Conservation (phyloP, 805 yeast species). For the Kodamaea neixiangensis region DNA sequence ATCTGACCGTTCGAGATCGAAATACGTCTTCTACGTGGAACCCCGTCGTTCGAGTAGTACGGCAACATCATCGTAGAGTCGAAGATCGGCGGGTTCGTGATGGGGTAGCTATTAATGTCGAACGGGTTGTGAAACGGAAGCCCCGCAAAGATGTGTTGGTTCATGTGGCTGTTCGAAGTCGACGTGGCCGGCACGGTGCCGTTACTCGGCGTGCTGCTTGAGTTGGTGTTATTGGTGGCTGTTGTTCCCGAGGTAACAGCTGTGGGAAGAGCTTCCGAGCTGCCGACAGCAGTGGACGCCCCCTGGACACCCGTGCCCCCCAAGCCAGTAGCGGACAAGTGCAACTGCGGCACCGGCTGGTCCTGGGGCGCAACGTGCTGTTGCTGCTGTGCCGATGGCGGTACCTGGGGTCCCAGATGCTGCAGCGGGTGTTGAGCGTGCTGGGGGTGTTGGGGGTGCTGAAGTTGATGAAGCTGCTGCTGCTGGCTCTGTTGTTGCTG, state of each 20-base stretch:
- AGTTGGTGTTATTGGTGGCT: neutral
- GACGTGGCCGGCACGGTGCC: neutral
- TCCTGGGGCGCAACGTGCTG: neutral
- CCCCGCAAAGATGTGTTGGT: constrained; percentile 5
- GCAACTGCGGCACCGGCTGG: neutral
- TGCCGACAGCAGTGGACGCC: neutral
- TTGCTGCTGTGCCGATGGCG: neutral
- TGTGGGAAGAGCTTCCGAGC: neutral
- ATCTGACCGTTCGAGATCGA: constrained; percentile 86
- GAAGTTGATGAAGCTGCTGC: neutral
- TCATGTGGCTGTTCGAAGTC: neutral
- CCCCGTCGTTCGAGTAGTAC: constrained; percentile 30
- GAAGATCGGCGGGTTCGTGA: constrained; percentile 49
- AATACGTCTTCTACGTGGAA: constrained; percentile 58
- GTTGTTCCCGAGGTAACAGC: neutral
- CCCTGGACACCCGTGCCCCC: neutral
- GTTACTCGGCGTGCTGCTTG: neutral
- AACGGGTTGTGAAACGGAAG: constrained; percentile 39
- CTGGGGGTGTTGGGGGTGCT: neutral
- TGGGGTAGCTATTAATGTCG: constrained; percentile 41
- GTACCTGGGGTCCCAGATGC: neutral
- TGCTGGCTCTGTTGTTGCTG: neutral
- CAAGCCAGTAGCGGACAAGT: neutral
- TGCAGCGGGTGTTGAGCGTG: neutral
- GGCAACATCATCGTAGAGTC: constrained; percentile 44